These are phyloP conservation scores for Cyberlindnera saturnus DNA, from an alignment of 805 yeast species.

Conservation along the genomic window DNA sequence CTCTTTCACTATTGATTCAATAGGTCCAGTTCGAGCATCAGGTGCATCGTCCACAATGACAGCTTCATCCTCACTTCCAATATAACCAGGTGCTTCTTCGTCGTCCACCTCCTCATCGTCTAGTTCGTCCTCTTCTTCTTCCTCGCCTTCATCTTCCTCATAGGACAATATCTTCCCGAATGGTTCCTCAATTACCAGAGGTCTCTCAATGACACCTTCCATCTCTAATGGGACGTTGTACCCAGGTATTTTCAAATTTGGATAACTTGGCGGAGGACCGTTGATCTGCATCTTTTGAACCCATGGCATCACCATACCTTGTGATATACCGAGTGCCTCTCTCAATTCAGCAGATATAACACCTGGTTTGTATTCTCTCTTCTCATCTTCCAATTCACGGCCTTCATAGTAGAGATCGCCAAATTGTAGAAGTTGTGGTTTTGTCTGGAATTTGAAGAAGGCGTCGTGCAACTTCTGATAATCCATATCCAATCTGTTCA, in stretches of 20 bases:
- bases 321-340: slow-evolving; percentile 62
- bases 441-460: slow-evolving; percentile 73
- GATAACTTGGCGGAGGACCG: slow-evolving; percentile 85
- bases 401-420: slow-evolving; percentile 85
- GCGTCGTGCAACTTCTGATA: slow-evolving; percentile 79
- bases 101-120: slow-evolving; percentile 18
- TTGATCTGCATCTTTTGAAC: slow-evolving; percentile 53
- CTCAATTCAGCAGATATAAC: slow-evolving; percentile 53
- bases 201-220: slow-evolving; percentile 26
- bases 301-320: slow-evolving; percentile 63
- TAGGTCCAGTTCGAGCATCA: slow-evolving; percentile 21
- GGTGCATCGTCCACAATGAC: slow-evolving; percentile 5
- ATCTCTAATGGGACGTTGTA: slow-evolving; percentile 36
- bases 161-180: slow-evolving; percentile 29
- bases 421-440: slow-evolving; percentile 58
- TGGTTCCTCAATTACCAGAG: slow-evolving; percentile 13
- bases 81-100: slow-evolving; percentile 9
- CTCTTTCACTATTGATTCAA: slow-evolving; percentile 6
- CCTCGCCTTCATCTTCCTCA: slow-evolving; percentile 19
- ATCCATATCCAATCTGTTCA: slow-evolving; percentile 83
- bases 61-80: slow-evolving; percentile 3
- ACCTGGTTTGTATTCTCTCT: slow-evolving; percentile 57
- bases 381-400: slow-evolving; percentile 46
- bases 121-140: slow-evolving; percentile 20
- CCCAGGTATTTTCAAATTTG: slow-evolving; percentile 53